Base-by-base conservation (phyloP, 2,329 filamentous ascomycete species). In the Simplicillium aogashimaense region DNA sequence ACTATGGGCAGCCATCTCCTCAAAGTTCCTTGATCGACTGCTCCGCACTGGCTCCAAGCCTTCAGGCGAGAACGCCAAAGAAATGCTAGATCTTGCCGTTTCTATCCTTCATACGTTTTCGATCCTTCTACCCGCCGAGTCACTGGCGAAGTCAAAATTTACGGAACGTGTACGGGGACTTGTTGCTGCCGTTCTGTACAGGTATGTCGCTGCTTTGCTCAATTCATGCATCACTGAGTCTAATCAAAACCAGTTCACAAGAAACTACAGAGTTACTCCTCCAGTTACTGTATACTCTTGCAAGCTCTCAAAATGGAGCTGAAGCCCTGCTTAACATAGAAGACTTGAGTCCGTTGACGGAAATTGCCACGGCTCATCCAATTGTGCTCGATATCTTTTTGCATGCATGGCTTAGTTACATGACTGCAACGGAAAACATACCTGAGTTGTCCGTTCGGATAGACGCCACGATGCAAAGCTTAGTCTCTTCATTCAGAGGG, bases 51-150 rank as follows among this genome's bases (percentile, higher is more conserved):
- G 73, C 20, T 65, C 65, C 3, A 58, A 57, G 17, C 53, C 56
- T 5, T 56, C 52, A 4, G 60, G 59, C 34, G 57, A 65, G 16
- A 66, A 80, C 45, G 63, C 69, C 11, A 70, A 64, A 43, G 68
- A 77, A 44, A 81, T 83, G 76, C 61, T 81, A 9, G 72, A 77
- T 48, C 61, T 84, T 12, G 76, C 73, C 3, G 73, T 81, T 3
- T 72, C 74, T 25, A 71, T 85, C 11, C 53, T 83, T 6, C 74
- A 82, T 51, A 76, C 72, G 0, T 84, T 85, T 52, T 59, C 70
- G 1, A 59, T 69, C 7, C 57, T 84, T 10, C 59, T 84, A 4
- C 71, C 78, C 0, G 64, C 67, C 4, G 58, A 64, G 3, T 61
- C 61, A 5, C 61, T 59, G 33, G 57, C 60, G 14, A 59, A 72